Evolutionary conservation across 1,284 basidiomycete species (phyloP), one percentile per base, ranked within the genome.

Genomic region (Butyriboletus appendiculatus): DNA sequence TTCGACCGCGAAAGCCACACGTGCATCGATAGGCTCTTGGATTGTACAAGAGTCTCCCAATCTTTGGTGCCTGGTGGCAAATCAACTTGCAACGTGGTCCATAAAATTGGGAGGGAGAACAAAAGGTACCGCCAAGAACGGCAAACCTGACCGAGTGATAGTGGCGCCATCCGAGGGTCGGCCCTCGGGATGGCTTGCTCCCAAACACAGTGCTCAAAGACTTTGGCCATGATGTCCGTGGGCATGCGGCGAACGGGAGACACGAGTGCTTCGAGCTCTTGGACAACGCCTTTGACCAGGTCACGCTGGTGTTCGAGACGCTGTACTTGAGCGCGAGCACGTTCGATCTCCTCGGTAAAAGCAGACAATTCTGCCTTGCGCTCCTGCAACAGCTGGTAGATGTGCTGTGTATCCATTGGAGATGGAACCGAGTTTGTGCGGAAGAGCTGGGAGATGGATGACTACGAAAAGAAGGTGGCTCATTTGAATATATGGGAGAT

Each of bases 161-260:
- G 24, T 0, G 67, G 70, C 0, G 58, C 59, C 4, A 28, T 30
- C 7, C 24, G 46, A 14, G 65, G 58, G 45, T 63, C 57, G 11
- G 52, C 45, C 26, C 14, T 56, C 3, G 50, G 57, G 11, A 9
- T 44, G 20, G 45, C 41, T 10, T 58, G 47, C 22, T 59, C 64
- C 14, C 15, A 50, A 15, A 60, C 22, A 32, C 57, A 71, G 33
- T 58, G 59, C 26, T 70, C 65, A 38, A 68, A 68, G 18, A 68
- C 15, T 5, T 50, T 65, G 15, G 52, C 48, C 54, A 68, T 68
- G 55, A 72, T 58, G 50, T 69, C 67, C 7, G 57, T 67, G 47
- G 67, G 67, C 59, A 72, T 59, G 47, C 70, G 70, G 28, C 66
- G 70, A 5, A 70, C 53, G 47, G 67, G 70, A 7, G 70, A 65